Conservation (phyloP, 108 stramenopile genomes). For the Skeletonema potamos region DNA sequence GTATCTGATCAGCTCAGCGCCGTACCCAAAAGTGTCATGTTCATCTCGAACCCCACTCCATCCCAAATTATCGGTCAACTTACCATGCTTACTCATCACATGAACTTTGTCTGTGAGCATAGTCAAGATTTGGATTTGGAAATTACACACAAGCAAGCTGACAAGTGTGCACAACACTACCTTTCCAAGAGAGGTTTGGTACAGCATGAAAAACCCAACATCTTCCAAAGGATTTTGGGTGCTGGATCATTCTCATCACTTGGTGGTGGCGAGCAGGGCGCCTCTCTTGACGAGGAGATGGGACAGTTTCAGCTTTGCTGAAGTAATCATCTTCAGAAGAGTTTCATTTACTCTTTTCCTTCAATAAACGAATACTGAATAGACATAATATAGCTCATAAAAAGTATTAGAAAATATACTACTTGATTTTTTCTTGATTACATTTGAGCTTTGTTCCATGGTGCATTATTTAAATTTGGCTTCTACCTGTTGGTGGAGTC, state of each 20-base stretch:
- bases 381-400: background rate
- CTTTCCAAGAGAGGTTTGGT: conserved; percentile 20
- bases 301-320: conserved; percentile 1
- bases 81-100: conserved; percentile 76
- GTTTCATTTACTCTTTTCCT: background rate
- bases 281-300: background rate
- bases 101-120: conserved; percentile 72
- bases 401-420: background rate
- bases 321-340: background rate
- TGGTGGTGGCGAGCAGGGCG: background rate
- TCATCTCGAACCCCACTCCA: conserved; percentile 68
- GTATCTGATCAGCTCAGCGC: conserved; percentile 78
- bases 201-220: background rate
- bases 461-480: no score
- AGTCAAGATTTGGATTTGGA: conserved; percentile 69
- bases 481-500: no score
- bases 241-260: background rate
- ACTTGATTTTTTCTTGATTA: no score
- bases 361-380: background rate
- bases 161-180: conserved; percentile 66
- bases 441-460: no score
- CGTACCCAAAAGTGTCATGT: conserved; percentile 81
- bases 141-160: conserved; percentile 70
- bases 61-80: conserved; percentile 83
- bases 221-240: conserved; percentile 8